Conservation (phyloP, 2,329 filamentous ascomycete genomes). For the Calonectria henricotiae region DNA sequence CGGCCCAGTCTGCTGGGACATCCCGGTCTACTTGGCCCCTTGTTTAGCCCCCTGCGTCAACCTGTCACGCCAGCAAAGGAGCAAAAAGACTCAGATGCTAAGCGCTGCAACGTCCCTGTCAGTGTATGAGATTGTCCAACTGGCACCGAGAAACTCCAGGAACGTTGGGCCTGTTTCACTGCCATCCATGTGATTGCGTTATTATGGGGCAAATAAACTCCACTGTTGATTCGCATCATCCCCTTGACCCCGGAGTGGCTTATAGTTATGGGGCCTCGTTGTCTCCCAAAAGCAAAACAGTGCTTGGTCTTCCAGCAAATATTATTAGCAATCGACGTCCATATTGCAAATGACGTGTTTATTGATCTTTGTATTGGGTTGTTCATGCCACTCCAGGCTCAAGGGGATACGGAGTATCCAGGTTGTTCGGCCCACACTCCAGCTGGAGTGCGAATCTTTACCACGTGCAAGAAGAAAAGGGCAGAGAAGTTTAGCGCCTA, state of each 20-base stretch:
- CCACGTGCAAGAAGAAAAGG: too few relatives aligned
- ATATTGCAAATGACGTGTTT: too few relatives aligned
- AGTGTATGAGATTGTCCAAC: neutral
- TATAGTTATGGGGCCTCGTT: too few relatives aligned
- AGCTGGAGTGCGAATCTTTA: neutral
- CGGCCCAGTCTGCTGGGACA: neutral
- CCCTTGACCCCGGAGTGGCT: too few relatives aligned
- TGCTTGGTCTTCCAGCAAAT: too few relatives aligned
- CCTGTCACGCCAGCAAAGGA: neutral
- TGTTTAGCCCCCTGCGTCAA: neutral
- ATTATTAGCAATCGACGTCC: too few relatives aligned
- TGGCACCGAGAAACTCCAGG: neutral
- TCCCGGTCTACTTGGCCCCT: neutral
- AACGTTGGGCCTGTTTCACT: neutral
- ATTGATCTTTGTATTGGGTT: too few relatives aligned
- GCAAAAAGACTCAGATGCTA: neutral
- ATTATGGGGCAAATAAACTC: neutral
- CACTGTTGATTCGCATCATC: slow-evolving; percentile 3
- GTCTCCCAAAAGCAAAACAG: too few relatives aligned
- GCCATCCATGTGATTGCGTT: neutral
- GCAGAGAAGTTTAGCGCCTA: neutral
- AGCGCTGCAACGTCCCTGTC: neutral
- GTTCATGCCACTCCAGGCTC: too few relatives aligned
- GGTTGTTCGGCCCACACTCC: neutral
- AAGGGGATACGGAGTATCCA: neutral